phyloP scores from a whole-genome alignment of 2,329 filamentous ascomycete species.

The Claviceps sorghi region DNA sequence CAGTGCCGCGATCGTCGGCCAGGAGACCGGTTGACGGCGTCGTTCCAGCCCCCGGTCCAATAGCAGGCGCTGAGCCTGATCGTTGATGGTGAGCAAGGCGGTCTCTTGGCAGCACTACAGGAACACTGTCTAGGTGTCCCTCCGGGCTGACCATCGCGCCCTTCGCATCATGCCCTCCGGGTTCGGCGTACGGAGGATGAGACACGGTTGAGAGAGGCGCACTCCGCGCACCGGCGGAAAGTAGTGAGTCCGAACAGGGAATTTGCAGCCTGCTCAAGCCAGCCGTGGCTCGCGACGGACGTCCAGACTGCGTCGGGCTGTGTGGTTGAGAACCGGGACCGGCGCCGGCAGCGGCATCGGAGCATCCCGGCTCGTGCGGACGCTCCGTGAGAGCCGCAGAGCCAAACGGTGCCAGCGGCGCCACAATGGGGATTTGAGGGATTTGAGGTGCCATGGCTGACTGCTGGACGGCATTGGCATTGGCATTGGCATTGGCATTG shows the following conservation, averaged over 20 bases:
- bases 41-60: background rate
- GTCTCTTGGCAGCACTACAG: slow-evolving; percentile 18
- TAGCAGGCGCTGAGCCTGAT: background rate
- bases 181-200: background rate
- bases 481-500: background rate
- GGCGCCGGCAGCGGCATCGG: background rate
- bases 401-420: slow-evolving; percentile 6
- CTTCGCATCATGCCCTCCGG: background rate
- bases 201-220: background rate
- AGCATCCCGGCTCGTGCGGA: background rate
- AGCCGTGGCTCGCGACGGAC: slow-evolving; percentile 4
- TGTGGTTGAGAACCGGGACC: background rate
- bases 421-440: slow-evolving; percentile 1
- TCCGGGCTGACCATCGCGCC: background rate
- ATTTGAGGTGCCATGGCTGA: slow-evolving; percentile 3
- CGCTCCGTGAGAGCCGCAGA: background rate
- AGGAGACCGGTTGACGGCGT: background rate
- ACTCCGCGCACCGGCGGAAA: background rate
- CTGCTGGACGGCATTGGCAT: background rate
- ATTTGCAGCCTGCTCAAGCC: slow-evolving; percentile 8
- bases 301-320: background rate
- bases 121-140: slow-evolving; percentile 12
- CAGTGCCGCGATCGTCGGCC: slow-evolving; percentile 5
- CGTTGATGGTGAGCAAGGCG: slow-evolving; percentile 1
- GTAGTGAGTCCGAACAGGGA: background rate